phyloP scores from a whole-genome alignment of 352 stramenopile genomes.

The Pythium periplocum region DNA sequence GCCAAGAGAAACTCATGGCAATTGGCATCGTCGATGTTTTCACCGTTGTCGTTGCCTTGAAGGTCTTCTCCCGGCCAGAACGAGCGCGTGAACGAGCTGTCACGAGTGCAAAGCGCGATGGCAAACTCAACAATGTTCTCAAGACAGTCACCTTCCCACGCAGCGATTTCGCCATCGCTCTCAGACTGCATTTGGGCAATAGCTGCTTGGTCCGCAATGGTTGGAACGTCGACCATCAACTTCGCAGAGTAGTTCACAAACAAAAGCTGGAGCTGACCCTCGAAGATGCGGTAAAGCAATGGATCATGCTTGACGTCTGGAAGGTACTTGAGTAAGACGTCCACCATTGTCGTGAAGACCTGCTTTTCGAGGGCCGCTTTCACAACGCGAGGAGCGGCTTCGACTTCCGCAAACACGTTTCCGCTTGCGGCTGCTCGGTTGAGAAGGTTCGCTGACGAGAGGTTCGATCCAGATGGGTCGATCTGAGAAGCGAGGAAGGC shows the following conservation, averaged over 20 bases:
- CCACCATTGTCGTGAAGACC: constrained; percentile 63
- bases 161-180: constrained; percentile 40
- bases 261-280: constrained; percentile 62
- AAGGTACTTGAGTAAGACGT: constrained; percentile 72
- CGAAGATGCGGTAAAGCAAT: constrained; percentile 64
- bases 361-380: constrained; percentile 65
- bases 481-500: constrained; percentile 40
- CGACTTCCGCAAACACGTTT: constrained; percentile 52
- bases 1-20: constrained; percentile 61
- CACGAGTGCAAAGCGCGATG: constrained; percentile 48
- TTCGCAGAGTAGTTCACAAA: constrained; percentile 70
- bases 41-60: constrained; percentile 7
- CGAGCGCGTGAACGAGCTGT: constrained; percentile 46
- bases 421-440: constrained; percentile 16
- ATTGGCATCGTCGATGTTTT: constrained; percentile 20
- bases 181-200: constrained; percentile 65
- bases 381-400: constrained; percentile 41
- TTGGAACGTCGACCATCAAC: constrained; percentile 78
- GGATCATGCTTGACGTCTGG: constrained; percentile 68
- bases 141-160: constrained; percentile 70
- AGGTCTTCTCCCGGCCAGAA: constrained; percentile 55
- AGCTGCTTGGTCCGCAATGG: constrained; percentile 57
- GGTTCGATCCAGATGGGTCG: constrained; percentile 21
- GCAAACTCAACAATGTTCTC: constrained; percentile 79
- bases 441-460: constrained; percentile 17